A percentile compares a stretch with the other conserved stretches of the same genome.
phyloP scores from a whole-genome alignment of 208 protist genomes.

The Trypanosoma grayi region DNA sequence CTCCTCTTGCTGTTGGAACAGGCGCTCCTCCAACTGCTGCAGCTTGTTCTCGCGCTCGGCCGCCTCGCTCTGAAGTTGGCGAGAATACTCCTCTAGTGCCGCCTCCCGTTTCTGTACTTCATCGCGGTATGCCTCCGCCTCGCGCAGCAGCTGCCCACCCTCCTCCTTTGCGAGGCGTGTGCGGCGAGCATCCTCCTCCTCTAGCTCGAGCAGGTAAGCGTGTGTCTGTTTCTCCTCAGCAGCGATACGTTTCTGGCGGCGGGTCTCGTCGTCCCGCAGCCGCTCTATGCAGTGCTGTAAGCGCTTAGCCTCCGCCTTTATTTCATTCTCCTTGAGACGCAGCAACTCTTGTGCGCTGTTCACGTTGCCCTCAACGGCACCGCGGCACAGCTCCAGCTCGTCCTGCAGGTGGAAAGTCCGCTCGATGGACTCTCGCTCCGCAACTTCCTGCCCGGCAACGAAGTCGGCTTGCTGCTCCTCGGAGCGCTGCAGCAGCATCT shows the following conservation, averaged over 20 bases:
- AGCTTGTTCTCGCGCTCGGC: constrained; percentile 39
- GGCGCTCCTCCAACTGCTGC: constrained; percentile 36
- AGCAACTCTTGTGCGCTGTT: constrained; percentile 24
- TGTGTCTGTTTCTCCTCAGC: constrained; percentile 57
- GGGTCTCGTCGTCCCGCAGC: not conserved
- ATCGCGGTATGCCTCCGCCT: constrained; percentile 45
- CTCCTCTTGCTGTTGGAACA: constrained; percentile 32
- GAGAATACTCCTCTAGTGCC: constrained; percentile 39
- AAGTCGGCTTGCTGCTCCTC: constrained; percentile 37
- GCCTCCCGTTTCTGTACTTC: constrained; percentile 47
- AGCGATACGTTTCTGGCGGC: constrained; percentile 10
- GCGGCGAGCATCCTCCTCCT: constrained; percentile 52
- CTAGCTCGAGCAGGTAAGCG: constrained; percentile 50
- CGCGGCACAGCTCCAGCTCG: constrained; percentile 18
- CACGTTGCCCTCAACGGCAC: constrained; percentile 9
- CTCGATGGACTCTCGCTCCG: constrained; percentile 35
- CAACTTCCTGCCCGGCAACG: constrained; percentile 27
- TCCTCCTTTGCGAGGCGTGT: constrained; percentile 35
- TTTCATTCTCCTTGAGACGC: constrained; percentile 11
- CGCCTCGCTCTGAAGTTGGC: constrained; percentile 40
- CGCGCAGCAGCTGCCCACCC: constrained; percentile 33
- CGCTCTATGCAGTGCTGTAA: constrained; percentile 11
- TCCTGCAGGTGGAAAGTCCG: constrained; percentile 23
- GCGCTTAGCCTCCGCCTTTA: constrained; percentile 20
- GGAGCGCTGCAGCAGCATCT: constrained; percentile 28